Conservation (phyloP, 2,329 filamentous ascomycete species). For the Penicillium sp. region DNA sequence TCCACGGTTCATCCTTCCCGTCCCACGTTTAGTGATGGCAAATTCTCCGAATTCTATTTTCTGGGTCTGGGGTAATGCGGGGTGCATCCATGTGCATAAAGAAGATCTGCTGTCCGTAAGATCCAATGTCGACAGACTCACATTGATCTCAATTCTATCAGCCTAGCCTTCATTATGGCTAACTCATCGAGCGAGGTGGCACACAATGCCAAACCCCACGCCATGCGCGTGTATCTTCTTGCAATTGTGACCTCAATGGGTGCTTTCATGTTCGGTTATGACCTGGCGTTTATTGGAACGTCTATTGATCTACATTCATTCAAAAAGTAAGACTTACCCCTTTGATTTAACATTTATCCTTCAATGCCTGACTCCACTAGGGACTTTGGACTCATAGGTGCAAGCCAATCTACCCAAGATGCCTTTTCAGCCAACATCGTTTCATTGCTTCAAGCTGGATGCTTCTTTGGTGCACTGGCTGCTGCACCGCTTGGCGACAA, state of each 20-base stretch:
- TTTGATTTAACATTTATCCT: not conserved
- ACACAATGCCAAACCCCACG: not conserved
- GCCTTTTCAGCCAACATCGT: constrained; percentile 13
- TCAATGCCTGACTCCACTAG: not conserved
- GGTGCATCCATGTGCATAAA: constrained; percentile 11
- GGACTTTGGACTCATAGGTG: constrained; percentile 11
- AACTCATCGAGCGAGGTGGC: not conserved
- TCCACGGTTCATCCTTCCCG: not conserved
- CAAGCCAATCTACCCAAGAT: constrained; percentile 10
- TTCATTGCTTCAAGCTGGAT: constrained; percentile 21
- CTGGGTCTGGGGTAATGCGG: constrained; percentile 9
- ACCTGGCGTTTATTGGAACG: constrained; percentile 21
- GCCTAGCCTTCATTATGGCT: not conserved
- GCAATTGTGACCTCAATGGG: constrained; percentile 21
- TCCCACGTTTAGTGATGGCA: not conserved
- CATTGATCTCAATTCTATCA: not conserved
- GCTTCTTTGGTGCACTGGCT: constrained; percentile 35
- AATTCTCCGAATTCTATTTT: not conserved
- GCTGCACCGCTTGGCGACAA: constrained; percentile 41
- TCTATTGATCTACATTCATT: constrained; percentile 19
- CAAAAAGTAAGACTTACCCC: constrained; percentile 9
- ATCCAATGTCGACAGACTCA: not conserved
- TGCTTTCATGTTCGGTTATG: constrained; percentile 21
- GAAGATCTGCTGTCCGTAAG: not conserved
- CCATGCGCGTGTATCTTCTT: constrained; percentile 18